These are phyloP conservation scores for Penium margaritaceum DNA, from an alignment of 139 green algal genomes.

Conservation along the genomic window DNA sequence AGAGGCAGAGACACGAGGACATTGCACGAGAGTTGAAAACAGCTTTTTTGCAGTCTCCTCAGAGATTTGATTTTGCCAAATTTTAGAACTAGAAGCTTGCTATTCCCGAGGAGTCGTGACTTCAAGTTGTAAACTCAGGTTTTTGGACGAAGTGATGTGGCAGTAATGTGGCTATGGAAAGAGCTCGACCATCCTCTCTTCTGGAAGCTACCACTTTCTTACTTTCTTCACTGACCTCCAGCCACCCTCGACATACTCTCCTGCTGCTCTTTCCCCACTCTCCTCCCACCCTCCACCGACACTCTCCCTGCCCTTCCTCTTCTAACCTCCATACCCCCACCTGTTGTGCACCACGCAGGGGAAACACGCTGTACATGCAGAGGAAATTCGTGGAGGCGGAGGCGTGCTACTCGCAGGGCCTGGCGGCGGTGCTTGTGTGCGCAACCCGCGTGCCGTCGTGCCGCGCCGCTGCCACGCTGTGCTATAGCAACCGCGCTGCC, in stretches of 20 bases:
- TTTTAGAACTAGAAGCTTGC: too few relatives aligned
- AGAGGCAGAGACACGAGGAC: too few relatives aligned
- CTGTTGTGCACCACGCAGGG: slow-evolving; percentile 2
- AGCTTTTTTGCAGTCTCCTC: too few relatives aligned
- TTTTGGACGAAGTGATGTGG: too few relatives aligned
- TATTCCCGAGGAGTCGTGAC: too few relatives aligned
- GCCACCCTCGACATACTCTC: background rate
- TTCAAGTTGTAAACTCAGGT: too few relatives aligned
- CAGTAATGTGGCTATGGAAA: too few relatives aligned
- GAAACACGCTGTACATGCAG: slow-evolving; percentile 18
- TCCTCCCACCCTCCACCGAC: background rate
- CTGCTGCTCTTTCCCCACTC: background rate
- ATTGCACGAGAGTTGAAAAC: too few relatives aligned
- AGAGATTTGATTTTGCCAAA: too few relatives aligned
- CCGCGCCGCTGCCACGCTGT: slow-evolving; percentile 15
- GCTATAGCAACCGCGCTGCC: slow-evolving; percentile 37
- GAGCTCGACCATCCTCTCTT: too few relatives aligned
- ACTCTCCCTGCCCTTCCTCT: background rate
- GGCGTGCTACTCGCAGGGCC: slow-evolving; percentile 28
- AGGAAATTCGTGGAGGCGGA: slow-evolving; percentile 23
- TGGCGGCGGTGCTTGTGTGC: background rate
- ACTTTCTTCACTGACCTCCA: background rate
- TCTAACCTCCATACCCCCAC: too few relatives aligned
- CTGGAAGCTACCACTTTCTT: background rate
- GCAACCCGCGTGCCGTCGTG: background rate